Evolutionary conservation across 352 stramenopile genomes (phyloP), one percentile per base, ranked within the genome.

Genomic region (Phytopythium delawarense): DNA sequence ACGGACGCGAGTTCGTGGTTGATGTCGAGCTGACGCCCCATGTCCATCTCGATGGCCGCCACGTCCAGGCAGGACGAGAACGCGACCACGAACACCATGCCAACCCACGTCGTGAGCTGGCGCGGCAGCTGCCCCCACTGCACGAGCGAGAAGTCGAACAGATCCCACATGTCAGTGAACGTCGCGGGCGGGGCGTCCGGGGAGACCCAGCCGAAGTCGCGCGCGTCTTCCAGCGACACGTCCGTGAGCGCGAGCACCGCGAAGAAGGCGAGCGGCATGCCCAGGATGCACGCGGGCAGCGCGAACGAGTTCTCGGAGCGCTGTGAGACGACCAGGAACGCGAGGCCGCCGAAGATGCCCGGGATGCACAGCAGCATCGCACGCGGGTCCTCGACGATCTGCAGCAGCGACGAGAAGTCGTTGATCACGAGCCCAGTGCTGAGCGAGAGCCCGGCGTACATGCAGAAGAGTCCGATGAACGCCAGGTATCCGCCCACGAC

Each of bases 401-500:
- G 74, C 53, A 77, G 59, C 67, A 94, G 90, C 65, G 92, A 94
- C 23, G 69, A 66, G 40, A 96, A 84, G 46, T 90, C 84, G 65
- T 96, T 96, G 72, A 98, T 96, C 46, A 91, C 77, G 39, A 91
- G 78, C 0, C 81, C 88, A n/a, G 96, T 98, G 72, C 89, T 96
- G 15, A 98, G 66, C 32, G 89, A 94, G 35, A 98, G 75, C 0
- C 94, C 95, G 0, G 94, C 95, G 65, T 97, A 92, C 23, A 98
- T 51, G 74, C 92, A 98, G 66, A 99, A 99, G 44, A 98, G 94
- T 7, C 97, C 97, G 65, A 99, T 98, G 72, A 96, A 98, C 7
- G 96, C 97, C 44, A 99, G 74, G 78, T 99, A 99, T 32, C 97
- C 97, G 30, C 95, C 97, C 35, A 99, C 84, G 1, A 99, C 97